Evolutionary conservation across 1,284 basidiomycete genomes (phyloP).

Genomic region (Mycena citricolor): DNA sequence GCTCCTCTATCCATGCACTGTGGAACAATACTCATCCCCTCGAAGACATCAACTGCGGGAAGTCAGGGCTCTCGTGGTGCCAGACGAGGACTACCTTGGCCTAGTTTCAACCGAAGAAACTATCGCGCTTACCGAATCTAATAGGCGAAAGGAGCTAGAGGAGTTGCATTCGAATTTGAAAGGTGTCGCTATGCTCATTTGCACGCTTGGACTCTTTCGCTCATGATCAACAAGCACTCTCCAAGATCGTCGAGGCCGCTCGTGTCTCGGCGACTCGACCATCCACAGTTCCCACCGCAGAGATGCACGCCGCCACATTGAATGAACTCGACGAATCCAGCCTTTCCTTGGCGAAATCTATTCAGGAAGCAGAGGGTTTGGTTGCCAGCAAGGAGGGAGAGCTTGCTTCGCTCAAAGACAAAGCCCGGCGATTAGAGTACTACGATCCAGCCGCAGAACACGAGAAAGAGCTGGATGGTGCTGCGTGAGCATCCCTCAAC

Average conservation of each 20-base stretch:
- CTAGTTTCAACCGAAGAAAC: conserved; percentile 70
- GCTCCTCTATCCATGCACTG: not conserved
- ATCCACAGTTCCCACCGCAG: conserved; percentile 61
- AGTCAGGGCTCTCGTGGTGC: conserved; percentile 68
- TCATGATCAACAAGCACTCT: conserved; percentile 46
- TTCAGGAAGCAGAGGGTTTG: conserved; percentile 67
- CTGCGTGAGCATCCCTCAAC: conserved; percentile 48
- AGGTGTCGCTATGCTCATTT: conserved; percentile 38
- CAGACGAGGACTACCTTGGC: conserved; percentile 71
- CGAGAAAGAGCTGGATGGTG: conserved; percentile 62
- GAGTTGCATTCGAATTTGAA: conserved; percentile 61
- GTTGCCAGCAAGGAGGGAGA: conserved; percentile 69
- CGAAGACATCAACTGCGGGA: conserved; percentile 63
- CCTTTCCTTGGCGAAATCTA: conserved; percentile 69
- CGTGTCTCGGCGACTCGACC: conserved; percentile 71
- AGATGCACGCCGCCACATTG: conserved; percentile 57
- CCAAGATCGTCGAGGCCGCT: conserved; percentile 65
- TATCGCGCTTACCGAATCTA: conserved; percentile 53
- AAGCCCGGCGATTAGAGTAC: conserved; percentile 55
- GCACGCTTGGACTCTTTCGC: no score
- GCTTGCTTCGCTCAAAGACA: conserved; percentile 63
- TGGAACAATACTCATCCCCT: not conserved
- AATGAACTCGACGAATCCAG: conserved; percentile 65
- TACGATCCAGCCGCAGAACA: conserved; percentile 72
- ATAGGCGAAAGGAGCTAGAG: conserved; percentile 62